phyloP scores from a whole-genome alignment of 23 red algal genomes.

The Gracilaria domingensis region DNA sequence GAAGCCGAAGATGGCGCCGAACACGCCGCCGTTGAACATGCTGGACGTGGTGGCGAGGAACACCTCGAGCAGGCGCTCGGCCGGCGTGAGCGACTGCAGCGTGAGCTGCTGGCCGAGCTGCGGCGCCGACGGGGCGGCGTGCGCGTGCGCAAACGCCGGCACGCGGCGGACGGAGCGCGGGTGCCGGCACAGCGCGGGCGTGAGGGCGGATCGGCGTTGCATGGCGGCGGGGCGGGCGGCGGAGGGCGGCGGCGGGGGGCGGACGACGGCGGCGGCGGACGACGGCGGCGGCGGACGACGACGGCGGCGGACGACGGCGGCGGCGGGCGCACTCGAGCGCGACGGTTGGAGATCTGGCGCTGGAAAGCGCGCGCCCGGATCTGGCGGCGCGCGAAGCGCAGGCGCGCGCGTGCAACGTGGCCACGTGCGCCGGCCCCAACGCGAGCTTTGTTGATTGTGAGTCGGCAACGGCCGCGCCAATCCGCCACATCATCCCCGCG shows the following conservation, averaged over 20 bases:
- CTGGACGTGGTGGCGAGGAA: conserved; percentile 63
- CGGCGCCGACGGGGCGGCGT: conserved; percentile 19
- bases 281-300: neutral
- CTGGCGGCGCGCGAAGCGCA: neutral
- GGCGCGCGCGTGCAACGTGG: neutral
- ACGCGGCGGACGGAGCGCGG: neutral
- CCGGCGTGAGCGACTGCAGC: conserved; percentile 29
- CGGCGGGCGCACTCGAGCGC: neutral
- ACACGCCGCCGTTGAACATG: conserved; percentile 78
- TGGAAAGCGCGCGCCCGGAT: neutral
- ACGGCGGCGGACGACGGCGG: neutral
- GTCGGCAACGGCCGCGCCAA: no score
- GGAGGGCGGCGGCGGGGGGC: neutral
- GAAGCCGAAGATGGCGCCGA: conserved; percentile 88
- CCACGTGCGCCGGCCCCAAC: neutral
- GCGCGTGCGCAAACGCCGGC: conserved; percentile 16
- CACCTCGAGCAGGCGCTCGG: conserved; percentile 60
- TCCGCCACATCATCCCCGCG: no score
- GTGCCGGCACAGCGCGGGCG: conserved; percentile 10
- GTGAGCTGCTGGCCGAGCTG: conserved; percentile 37
- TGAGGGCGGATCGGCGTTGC: conserved; percentile 13
- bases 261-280: neutral
- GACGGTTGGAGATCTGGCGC: neutral
- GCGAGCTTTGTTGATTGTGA: no score
- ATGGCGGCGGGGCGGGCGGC: neutral